A percentile compares a stretch with the other conserved stretches of the same genome.
These are phyloP conservation scores for Trichoderma sp. DNA, from an alignment of 2,329 filamentous ascomycete genomes.

Conservation along the genomic window DNA sequence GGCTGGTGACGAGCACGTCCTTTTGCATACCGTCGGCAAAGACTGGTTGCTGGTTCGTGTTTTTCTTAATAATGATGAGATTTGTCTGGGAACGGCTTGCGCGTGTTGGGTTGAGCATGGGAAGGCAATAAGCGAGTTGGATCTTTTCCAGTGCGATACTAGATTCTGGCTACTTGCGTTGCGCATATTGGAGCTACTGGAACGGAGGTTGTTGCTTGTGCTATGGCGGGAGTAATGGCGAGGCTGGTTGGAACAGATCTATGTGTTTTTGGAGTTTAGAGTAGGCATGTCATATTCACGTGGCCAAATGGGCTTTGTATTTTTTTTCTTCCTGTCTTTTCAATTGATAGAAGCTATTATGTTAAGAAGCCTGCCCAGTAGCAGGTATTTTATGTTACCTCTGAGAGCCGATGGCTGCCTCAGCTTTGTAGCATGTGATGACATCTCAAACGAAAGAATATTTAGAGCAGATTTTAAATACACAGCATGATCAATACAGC, in stretches of 20 bases:
- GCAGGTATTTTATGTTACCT: neutral
- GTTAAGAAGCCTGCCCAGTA: neutral
- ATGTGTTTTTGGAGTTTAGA: constrained; percentile 28
- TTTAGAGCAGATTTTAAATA: neutral
- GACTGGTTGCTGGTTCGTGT: constrained; percentile 19
- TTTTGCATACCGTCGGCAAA: constrained; percentile 27
- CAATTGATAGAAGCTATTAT: neutral
- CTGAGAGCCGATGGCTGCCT: neutral
- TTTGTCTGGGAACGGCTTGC: constrained; percentile 30
- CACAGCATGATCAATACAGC: neutral
- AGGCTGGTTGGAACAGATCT: constrained; percentile 25
- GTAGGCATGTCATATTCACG: constrained; percentile 27
- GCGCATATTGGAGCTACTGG: constrained; percentile 28
- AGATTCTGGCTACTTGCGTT: constrained; percentile 39
- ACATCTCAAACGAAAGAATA: neutral
- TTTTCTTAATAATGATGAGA: constrained; percentile 19
- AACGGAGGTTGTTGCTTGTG: constrained; percentile 15
- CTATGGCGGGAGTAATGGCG: constrained; percentile 17
- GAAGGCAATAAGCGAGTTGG: constrained; percentile 25
- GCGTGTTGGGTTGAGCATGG: constrained; percentile 27
- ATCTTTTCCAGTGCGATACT: constrained; percentile 38
- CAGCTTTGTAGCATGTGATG: neutral
- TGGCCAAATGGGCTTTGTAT: constrained; percentile 15
- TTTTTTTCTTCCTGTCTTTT: neutral
- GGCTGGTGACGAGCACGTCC: constrained; percentile 20